Evolutionary conservation across 768 basidiomycete species (phyloP), one percentile per base, ranked within the genome.

Genomic region (Kwoniella dendrophila): DNA sequence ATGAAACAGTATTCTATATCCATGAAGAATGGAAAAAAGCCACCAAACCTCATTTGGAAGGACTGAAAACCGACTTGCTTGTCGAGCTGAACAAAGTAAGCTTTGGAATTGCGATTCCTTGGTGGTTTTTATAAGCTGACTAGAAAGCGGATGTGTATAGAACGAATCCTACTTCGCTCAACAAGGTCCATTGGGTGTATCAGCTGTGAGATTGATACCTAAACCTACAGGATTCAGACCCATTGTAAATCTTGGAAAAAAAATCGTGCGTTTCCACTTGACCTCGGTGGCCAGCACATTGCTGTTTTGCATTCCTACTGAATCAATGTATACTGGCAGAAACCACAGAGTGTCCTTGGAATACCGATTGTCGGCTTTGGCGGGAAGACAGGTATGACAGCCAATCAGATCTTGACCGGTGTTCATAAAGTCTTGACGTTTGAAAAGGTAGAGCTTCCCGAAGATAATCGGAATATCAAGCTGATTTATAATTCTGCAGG

Each of bases 211-310:
- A 1, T 82, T 97, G 6, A 81, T 99, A 20, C 96, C 96, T 0
- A 99, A 98, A 77, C 94, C 94, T 60, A 90, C 87, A 3, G 96
- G 96, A 0, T 91, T 98, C 2, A 84, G 96, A 30, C 94, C 94
- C 0, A 95, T 98, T 63, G 90, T 96, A 27, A 98, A 99, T 73
- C 81, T 98, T 43, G 78, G 78, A 3, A 44, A 66, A 34, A 49
- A 57, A 32, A 73, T 75, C 27, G 71, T 73, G 30, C 29, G 70
- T 68, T 7, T 49, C 8, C 18, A 8, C 36, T 8, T 8, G 8
- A 8, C 8, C 8, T 8, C 18, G 36, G 8, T 38, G 8, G 8
- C 36, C 8, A 38, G 8, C 36, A 38, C 36, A 8, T 38, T 38
- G 8, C 18, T 18, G 36, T 38, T 38, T 38, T 18, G 18, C 36